Evolutionary conservation across 441 rosid genomes (phyloP).

Genomic region (Sinapis alba): DNA sequence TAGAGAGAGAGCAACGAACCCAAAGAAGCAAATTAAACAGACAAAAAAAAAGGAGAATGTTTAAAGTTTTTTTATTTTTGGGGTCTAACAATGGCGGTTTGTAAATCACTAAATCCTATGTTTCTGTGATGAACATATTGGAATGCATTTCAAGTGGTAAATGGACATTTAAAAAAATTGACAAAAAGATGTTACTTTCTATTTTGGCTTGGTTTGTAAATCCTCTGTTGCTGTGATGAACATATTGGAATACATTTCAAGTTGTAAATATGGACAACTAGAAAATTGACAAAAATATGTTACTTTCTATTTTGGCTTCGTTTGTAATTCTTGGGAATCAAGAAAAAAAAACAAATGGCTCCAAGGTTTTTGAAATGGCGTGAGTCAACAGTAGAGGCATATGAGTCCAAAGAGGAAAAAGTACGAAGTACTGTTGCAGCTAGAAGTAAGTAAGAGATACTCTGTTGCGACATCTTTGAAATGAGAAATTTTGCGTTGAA

Average conservation of each 20-base stretch:
- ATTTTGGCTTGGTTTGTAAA: background rate
- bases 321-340: background rate
- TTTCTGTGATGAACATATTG: slow-evolving; percentile 26
- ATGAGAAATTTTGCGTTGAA: slow-evolving; percentile 31
- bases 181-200: background rate
- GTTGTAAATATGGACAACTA: too few species aligned
- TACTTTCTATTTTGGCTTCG: too few species aligned
- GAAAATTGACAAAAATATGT: too few species aligned
- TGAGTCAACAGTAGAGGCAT: slow-evolving; percentile 9
- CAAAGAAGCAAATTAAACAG: slow-evolving; percentile 4
- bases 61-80: slow-evolving; percentile 1
- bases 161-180: background rate
- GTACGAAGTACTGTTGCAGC: slow-evolving; percentile 38
- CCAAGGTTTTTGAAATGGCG: slow-evolving; percentile 1
- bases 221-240: too few species aligned
- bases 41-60: background rate
- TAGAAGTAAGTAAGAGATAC: slow-evolving; percentile 20
- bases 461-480: slow-evolving; percentile 11
- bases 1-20: too few species aligned
- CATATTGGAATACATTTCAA: too few species aligned
- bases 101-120: slow-evolving; percentile 28
- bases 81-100: slow-evolving; percentile 22
- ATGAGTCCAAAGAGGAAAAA: slow-evolving; percentile 8
- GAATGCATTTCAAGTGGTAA: background rate
- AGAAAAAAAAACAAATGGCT: background rate